Base-by-base conservation (phyloP, 2,329 filamentous ascomycete genomes). In the Trichoderma gracile region DNA sequence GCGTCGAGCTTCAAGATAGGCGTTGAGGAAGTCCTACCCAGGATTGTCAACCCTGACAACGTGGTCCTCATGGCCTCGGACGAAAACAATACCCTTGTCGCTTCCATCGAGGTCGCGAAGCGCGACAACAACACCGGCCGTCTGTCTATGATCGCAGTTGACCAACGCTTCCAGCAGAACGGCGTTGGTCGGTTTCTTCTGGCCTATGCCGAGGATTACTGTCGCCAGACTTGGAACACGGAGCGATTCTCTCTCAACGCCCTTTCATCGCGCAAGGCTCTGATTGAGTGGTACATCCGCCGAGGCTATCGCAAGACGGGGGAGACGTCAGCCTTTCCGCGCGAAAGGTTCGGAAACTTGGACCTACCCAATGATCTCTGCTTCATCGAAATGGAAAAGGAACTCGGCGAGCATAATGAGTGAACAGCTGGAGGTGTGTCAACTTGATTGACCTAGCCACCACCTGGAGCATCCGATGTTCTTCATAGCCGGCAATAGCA, bases 1-100 rank as follows among this genome's bases (percentile, higher is more conserved):
- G 90, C 85, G 50, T 90, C 89, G 12, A 86, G 82, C 56, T 92
- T 91, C 76, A 89, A 84, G 2, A 89, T 89, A 2, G 82, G 83
- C 56, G 89, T 91, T 70, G 84, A 88, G 65, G 86, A 89, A 72
- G 74, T 82, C 21, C 86, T 86, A 0, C 85, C 89, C 12, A 84
- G 78, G 4, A 77, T 80, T 55, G 52, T 57, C 15, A 68, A 68
- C 0, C 69, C 72, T 0, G 69, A 76, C 19, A 68, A 69, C 9
- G 72, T 63, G 0, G 70, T 76, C n/a, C 59, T 79, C 3, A 70
- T 76, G 30, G 74, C 72, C 30, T 14, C 52, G 10, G 53, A 60
- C 21, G 7, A 62, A 15, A 33, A 68, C 5, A 66, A 66, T 46
- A 38, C 33, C 0, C 64, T 76, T 7, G 69, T 76, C 9, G 75